Base-by-base conservation (phyloP, 164 flowering plant genomes). In the Buxus sempervirens region DNA sequence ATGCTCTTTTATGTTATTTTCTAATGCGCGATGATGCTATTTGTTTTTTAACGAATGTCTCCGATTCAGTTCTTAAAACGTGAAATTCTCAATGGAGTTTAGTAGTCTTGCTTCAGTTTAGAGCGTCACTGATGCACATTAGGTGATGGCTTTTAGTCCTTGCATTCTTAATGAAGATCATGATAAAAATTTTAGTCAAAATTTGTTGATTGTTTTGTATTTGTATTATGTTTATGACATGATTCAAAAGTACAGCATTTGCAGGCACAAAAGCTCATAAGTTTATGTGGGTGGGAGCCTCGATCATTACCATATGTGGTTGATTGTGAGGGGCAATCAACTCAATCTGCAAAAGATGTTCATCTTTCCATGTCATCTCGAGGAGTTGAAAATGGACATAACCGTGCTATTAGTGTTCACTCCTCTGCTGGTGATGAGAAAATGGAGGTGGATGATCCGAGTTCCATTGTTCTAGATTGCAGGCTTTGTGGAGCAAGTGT, bases 271-370 rank as follows among this genome's bases (percentile, higher is more conserved):
- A 93, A 83, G 73, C 81, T 93, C 55, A 87, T 91, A 62, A 88
- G 92, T 71, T 81, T 96, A 67, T 91, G 90, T 84, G 98, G 99
- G 42, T 96, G 99, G 98, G 91, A 88, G 71, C 89, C 86, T 66
- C 96, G 86, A 41, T 63, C 66, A 21, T 80, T 96, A 28, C 89
- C 96, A 13, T 93, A 93, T 72, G 70, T 79, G 48, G 97, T 96
- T 74, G 95, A 88, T 49, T 74, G 78, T 70, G 75, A 83, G 72
- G 81, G 81, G 19, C 77, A 53, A 48, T 48, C 76, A 70, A 61
- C 70, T 70, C 76, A 78, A 38, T 67, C 79, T 64, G 58, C 67
- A 51, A 73, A 70, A 59, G 83, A 74, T 72, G 67, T 69, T 23
- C 62, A 70, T 49, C 24, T 32, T 60, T 32, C 63, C 4, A 48